Evolutionary conservation across 805 yeast species (phyloP), one percentile per base, ranked within the genome.

Genomic region (Hanseniaspora valbyensis): DNA sequence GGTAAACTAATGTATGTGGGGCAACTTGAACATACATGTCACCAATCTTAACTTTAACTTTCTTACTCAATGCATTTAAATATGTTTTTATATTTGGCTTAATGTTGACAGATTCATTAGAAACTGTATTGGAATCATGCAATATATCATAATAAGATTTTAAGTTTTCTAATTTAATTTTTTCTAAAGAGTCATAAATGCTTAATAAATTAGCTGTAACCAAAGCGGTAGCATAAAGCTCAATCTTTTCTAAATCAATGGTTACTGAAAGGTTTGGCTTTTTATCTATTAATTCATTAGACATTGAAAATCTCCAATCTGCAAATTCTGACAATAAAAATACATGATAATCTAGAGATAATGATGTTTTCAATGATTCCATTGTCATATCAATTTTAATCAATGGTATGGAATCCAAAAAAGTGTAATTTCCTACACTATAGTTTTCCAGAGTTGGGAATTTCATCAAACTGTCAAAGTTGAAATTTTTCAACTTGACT

Each of bases 141-240:
- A 87, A 67, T 3, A 84, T 86, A 55, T 87, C 94, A 41, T 73
- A 75, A 60, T 88, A 88, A 0, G 92, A 82, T 2, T 76, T 70
- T 54, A 72, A 73, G 56, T 78, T 81, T 55, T 86, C 95, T 56
- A 81, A 83, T 34, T 78, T 71, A 69, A 88, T 80, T 57, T 95
- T 71, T 45, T 74, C 64, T 18, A 85, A 66, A 1, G 92, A 79
- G 50, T 80, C 79, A 58, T 77, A 75, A 41, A 92, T 80, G 63
- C 89, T 96, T 55, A 81, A 71, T 28, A 86, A 69, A 58, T 83
- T 87, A 0, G 95, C 81, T 0, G 92, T 92, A 0, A 95, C 81
- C 59, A 92, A 71, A 0, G 95, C 87, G 0, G 97, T 89, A 53
- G 83, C 69, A 58, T 76, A 86, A 2, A 85, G 59, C 52, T 76